Evolutionary conservation across 2,329 filamentous ascomycete species (phyloP), one percentile per base, ranked within the genome.

Genomic region (Calonectria ilicicola): DNA sequence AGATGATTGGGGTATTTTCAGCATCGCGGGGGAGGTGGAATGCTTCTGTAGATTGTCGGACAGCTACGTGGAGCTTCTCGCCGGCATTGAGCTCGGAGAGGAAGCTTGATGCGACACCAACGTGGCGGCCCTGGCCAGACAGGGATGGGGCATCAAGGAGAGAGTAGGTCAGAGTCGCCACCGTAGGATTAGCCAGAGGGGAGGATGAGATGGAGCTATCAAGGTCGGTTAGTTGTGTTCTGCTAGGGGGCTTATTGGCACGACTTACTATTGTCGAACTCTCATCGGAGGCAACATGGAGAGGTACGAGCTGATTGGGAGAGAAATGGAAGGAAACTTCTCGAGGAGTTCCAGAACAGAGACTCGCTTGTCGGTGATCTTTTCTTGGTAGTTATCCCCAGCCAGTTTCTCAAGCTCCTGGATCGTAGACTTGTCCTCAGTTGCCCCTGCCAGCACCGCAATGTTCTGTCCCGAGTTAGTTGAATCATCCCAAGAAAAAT

Each of bases 221-320:
- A 1, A 7, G 1, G n/a, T n/a, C n/a, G 21, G 72, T 78, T 46
- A 77, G 64, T 15, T 38, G 21, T 1, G 2, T 2, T 14, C 17
- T 7, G 5, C 12, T 10, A 32, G 17, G 12, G 35, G 17, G 38
- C 12, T 44, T 27, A n/a, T 21, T 8, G 19, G 8, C 29, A 19
- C 23, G n/a, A 73, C 82, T 76, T 76, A 85, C 82, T 95, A 95
- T 81, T 94, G 92, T n/a, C 93, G 89, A 46, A 94, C 88, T 32
- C 93, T 91, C 91, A 97, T 94, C 0, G 94, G 92, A 2, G 93
- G 93, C 0, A 95, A 88, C 87, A 95, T 92, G 40, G 88, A 87
- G 9, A 97, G 86, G 84, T 93, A 96, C 21, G 90, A 84, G 4
- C 88, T 88, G 27, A 97, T 88, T 0, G 93, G 88, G 0, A 96